phyloP scores from a whole-genome alignment of 352 stramenopile genomes.

The Globisporangium radiosum region DNA sequence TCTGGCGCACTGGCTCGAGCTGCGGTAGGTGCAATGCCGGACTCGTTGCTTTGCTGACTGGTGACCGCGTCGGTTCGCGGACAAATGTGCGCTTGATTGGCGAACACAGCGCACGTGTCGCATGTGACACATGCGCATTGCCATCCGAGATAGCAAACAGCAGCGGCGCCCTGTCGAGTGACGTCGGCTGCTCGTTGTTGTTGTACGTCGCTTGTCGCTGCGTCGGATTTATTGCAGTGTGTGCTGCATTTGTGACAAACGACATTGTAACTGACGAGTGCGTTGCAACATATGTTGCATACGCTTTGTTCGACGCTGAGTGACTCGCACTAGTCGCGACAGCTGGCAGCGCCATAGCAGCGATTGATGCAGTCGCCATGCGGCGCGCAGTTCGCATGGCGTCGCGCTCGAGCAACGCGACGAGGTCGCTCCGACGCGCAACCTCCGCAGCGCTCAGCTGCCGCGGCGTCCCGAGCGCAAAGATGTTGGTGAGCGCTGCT shows the following conservation, averaged over 20 bases:
- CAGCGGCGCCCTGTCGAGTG: constrained; percentile 23
- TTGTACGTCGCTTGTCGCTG: not conserved
- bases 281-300: constrained; percentile 29
- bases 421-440: constrained; percentile 40
- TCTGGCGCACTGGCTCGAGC: constrained; percentile 34
- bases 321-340: not conserved
- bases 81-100: constrained; percentile 22
- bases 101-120: constrained; percentile 28
- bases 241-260: not conserved
- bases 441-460: constrained; percentile 41
- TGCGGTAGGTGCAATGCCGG: constrained; percentile 29
- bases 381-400: constrained; percentile 18
- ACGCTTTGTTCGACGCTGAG: constrained; percentile 20
- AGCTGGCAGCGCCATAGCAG: constrained; percentile 20
- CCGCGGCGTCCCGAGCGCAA: constrained; percentile 48
- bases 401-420: constrained; percentile 38
- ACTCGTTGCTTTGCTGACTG: not conserved
- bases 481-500: constrained; percentile 46
- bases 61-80: not conserved
- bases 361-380: constrained; percentile 25
- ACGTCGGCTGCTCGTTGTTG: too few species aligned
- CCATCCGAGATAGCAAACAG: constrained; percentile 28
- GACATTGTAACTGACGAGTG: constrained; percentile 27
- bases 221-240: constrained; percentile 5
- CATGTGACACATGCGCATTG: constrained; percentile 13